Conservation (phyloP, 2,329 filamentous ascomycete genomes). For the Blastomyces parvus region DNA sequence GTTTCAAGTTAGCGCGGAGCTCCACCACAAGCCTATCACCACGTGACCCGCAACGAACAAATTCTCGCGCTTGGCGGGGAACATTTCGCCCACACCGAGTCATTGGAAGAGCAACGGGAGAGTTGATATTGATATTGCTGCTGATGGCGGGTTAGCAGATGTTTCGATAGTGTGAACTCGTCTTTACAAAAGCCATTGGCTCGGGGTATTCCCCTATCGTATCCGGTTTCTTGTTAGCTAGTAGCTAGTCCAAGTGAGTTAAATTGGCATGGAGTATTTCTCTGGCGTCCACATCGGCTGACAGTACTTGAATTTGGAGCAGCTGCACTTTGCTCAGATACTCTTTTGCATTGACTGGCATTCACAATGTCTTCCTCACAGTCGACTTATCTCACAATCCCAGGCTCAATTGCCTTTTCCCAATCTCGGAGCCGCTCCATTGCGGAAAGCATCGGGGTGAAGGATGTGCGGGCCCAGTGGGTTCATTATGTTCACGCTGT, state of each 20-base stretch:
- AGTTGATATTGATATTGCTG: neutral
- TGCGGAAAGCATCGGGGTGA: constrained; percentile 34
- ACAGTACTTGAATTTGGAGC: neutral
- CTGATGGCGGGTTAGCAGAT: neutral
- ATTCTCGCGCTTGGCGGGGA: neutral
- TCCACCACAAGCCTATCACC: neutral
- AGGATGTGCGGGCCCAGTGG: constrained; percentile 39
- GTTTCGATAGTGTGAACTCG: neutral
- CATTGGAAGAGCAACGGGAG: neutral
- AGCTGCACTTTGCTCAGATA: neutral
- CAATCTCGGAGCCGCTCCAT: constrained; percentile 37
- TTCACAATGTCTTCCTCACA: constrained; percentile 28
- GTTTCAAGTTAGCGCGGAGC: neutral
- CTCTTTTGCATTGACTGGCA: neutral
- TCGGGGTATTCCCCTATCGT: neutral
- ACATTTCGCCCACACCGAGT: neutral
- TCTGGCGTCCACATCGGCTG: neutral
- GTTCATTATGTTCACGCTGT: constrained; percentile 58
- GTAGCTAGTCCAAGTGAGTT: neutral
- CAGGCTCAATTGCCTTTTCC: constrained; percentile 38
- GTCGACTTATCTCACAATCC: constrained; percentile 29
- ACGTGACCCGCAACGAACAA: neutral
- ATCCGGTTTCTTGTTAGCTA: neutral
- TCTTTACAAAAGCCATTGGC: neutral
- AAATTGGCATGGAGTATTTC: constrained; percentile 1